A percentile compares a stretch with the other conserved stretches of the same genome.
Evolutionary conservation across 2,329 filamentous ascomycete species (phyloP).

Genomic region (Phialophora chinensis): DNA sequence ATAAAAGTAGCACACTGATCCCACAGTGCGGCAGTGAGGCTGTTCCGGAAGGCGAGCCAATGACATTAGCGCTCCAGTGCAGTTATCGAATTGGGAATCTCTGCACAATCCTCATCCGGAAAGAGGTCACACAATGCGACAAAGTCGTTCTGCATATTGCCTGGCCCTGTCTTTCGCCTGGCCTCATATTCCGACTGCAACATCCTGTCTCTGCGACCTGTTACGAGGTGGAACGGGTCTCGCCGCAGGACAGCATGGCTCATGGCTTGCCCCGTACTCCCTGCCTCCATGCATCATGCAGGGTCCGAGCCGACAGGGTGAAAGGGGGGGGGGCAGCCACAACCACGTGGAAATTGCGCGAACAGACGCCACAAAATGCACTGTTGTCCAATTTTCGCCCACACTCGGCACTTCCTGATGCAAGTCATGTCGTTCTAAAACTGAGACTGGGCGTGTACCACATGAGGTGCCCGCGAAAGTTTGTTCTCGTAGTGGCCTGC

Average conservation of each 20-base stretch:
- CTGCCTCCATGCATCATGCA: conserved; percentile 23
- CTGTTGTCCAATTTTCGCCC: conserved; percentile 6
- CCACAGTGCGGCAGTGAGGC: neutral
- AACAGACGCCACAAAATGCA: conserved; percentile 30
- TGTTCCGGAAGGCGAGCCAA: conserved; percentile 1
- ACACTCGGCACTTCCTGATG: conserved; percentile 9
- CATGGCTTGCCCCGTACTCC: conserved; percentile 5
- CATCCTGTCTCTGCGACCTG: conserved; percentile 1
- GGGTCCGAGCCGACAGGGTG: conserved; percentile 7
- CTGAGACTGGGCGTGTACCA: neutral
- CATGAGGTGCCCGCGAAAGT: neutral
- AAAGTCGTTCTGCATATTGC: neutral
- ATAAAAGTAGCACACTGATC: conserved; percentile 16
- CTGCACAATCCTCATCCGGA: neutral
- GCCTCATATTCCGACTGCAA: neutral
- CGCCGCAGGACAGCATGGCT: conserved; percentile 20
- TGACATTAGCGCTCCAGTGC: neutral
- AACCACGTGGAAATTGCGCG: conserved; percentile 37
- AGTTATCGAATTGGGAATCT: neutral
- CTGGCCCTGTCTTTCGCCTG: neutral
- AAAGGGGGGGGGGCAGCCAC: conserved; percentile 25
- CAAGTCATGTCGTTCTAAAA: conserved; percentile 3
- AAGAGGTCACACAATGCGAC: neutral
- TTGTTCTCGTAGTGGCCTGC: neutral
- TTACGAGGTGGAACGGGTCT: conserved; percentile 28